Conservation (phyloP, 2,329 filamentous ascomycete species). For the Phaeomoniella chlamydospora region DNA sequence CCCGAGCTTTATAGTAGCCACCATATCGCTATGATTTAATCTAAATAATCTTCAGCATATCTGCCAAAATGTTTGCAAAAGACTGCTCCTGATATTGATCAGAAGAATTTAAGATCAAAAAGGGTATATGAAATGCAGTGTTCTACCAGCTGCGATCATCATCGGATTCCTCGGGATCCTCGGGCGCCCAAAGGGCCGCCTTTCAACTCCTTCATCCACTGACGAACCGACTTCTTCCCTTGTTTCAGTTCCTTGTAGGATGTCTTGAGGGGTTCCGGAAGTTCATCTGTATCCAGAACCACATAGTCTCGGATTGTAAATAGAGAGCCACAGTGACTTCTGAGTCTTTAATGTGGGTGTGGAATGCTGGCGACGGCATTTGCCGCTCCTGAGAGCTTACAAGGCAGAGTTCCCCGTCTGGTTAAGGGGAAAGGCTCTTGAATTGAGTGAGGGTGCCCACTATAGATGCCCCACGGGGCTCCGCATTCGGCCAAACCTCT, state of each 20-base stretch:
- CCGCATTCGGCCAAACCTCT: too few relatives aligned
- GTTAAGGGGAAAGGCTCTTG: constrained; percentile 3
- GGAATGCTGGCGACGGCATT: constrained; percentile 5
- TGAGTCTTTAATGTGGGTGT: constrained; percentile 4
- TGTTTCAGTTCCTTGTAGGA: constrained; percentile 5
- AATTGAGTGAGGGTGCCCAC: constrained; percentile 4
- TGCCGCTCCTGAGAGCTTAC: constrained; percentile 3
- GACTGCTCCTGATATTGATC: too few relatives aligned
- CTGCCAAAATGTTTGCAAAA: too few relatives aligned
- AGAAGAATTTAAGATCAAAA: too few relatives aligned
- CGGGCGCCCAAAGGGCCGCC: constrained; percentile 4
- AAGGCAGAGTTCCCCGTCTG: constrained; percentile 3
- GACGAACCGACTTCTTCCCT: constrained; percentile 3
- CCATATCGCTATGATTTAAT: too few relatives aligned
- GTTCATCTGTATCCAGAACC: constrained; percentile 4
- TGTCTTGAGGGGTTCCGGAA: constrained; percentile 4
- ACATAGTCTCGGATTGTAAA: constrained; percentile 5
- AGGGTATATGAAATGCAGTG: too few relatives aligned
- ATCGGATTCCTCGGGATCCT: background rate
- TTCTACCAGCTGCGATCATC: too few relatives aligned
- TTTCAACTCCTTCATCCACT: constrained; percentile 6
- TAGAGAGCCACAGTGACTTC: constrained; percentile 5
- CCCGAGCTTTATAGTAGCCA: too few relatives aligned
- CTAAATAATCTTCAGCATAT: too few relatives aligned
- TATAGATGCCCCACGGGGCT: too few relatives aligned